Evolutionary conservation across 768 basidiomycete species (phyloP), one percentile per base, ranked within the genome.

Genomic region (Boletus vinaceobasis): DNA sequence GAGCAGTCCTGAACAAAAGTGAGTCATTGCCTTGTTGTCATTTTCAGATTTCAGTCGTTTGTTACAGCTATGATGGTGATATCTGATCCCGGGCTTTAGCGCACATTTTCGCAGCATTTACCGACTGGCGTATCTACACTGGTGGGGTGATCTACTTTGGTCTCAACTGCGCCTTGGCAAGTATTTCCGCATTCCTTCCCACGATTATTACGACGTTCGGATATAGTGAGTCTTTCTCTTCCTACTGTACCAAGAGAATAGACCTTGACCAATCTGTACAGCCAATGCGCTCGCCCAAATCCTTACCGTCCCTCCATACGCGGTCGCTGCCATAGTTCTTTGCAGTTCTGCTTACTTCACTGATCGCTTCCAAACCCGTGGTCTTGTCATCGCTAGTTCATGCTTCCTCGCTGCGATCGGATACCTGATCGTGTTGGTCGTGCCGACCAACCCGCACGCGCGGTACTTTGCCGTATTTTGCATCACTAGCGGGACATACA

Each of bases 261-360:
- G 33, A 37, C 23, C 2, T 32, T 36, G 35, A 48, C 27, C 17
- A 5, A 43, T 31, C 15, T 13, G 29, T 7, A 53, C 21, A 88
- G 88, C 80, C 31, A 78, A 81, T 57, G 86, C 87, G 14, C 68
- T 76, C 33, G 82, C 87, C 0, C 88, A 93, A 61, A 65, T 92
- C 2, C 76, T 90, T 48, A 90, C 90, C 1, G 88, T 93, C 5
- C 89, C 90, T 3, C 91, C 91, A 4, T 92, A 93, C 63, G 85
- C 83, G 2, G 83, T 86, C 19, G 81, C 85, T 2, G 81, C 88
- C 1, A 71, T 84, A 11, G 77, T 88, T n/a, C 74, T 90, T 33
- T 73, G 83, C 31, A 33, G 71, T 3, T 77, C 83, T 49, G 83
- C 85, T 1, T 87, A 78, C 64, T 63, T 74, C 6, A 88, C 90